Evolutionary conservation across 495 filamentous ascomycete genomes (phyloP), one percentile per base, ranked within the genome.

Genomic region (Podospora australis): DNA sequence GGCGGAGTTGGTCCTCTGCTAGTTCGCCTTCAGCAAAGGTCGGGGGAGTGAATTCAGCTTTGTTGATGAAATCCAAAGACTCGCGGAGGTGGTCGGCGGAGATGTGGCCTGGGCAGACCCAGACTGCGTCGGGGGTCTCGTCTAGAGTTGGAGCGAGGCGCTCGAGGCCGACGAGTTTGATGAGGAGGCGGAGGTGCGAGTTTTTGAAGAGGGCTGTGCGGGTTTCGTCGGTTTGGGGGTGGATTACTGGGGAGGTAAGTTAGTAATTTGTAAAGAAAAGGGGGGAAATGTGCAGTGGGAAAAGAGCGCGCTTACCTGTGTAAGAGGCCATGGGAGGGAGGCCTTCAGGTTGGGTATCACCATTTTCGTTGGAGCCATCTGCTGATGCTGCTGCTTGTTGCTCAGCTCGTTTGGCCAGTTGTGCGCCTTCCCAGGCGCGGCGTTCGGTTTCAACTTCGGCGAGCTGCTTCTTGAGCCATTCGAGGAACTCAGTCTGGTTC

Each of bases 161-260:
- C 55, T 86, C 79, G 43, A 92, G 79, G 4, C 87, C 86, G 38
- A 84, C 69, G 3, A 89, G 72, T 0, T 72, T 81, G 79, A 97
- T 83, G 6, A 99, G 79, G 20, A 97, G 82, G 22, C 91, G 84
- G 6, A 97, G 80, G 58, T 88, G 83, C n/a, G 85, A 82, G 57
- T 96, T 90, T 55, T 87, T 90, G 65, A 90, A 94, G 67, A 95
- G 80, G 19, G 87, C 84, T 3, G 72, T 77, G 39, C 82, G 81
- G 30, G 80, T 74, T 23, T 78, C 72, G 34, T 91, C 84, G 34
- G 77, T 80, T 32, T 82, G 80, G 2, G 87, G 75, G 53, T 73
- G 82, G 44, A 96, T 70, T 44, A 79, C 80, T 78, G 59, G 44
- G 28, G 16, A 26, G 29, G 11, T 9, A 65, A 40, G 44, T 63